A percentile compares a stretch with the other conserved stretches of the same genome.
These are phyloP conservation scores for Ascochyta pisi DNA, from an alignment of 2,329 filamentous ascomycete species.

Conservation along the genomic window DNA sequence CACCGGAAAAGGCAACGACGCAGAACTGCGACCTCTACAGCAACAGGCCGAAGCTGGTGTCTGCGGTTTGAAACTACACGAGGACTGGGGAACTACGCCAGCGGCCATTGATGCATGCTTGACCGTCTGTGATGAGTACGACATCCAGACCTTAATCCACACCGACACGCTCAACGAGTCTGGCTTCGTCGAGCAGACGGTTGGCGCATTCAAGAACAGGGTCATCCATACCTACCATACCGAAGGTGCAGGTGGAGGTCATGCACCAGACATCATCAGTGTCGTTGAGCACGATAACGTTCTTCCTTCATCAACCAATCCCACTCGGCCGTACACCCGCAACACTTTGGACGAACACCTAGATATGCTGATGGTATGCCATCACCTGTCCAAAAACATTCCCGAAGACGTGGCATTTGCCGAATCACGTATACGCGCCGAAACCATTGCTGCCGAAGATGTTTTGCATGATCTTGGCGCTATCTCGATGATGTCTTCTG, in stretches of 20 bases:
- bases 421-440: conserved; percentile 89
- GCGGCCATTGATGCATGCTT: conserved; percentile 87
- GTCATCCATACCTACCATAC: conserved; percentile 98
- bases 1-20: conserved; percentile 93
- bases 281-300: conserved; percentile 91
- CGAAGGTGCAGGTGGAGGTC: conserved; percentile 91
- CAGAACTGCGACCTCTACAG: conserved; percentile 70
- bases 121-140: conserved; percentile 83
- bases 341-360: conserved; percentile 97
- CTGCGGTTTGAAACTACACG: conserved; percentile 90
- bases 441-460: conserved; percentile 96
- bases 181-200: conserved; percentile 93
- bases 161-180: conserved; percentile 97
- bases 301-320: conserved; percentile 88
- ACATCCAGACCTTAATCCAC: conserved; percentile 93
- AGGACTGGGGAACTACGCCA: conserved; percentile 94
- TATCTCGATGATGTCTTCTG: conserved; percentile 96
- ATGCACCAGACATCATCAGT: conserved; percentile 94
- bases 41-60: conserved; percentile 85
- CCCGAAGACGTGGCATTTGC: conserved; percentile 96
- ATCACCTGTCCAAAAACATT: conserved; percentile 90
- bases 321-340: conserved; percentile 85
- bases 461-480: conserved; percentile 93
- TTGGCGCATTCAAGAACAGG: conserved; percentile 82
- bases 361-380: conserved; percentile 98